phyloP scores from a whole-genome alignment of 805 yeast genomes.

The Candida krabiensis region DNA sequence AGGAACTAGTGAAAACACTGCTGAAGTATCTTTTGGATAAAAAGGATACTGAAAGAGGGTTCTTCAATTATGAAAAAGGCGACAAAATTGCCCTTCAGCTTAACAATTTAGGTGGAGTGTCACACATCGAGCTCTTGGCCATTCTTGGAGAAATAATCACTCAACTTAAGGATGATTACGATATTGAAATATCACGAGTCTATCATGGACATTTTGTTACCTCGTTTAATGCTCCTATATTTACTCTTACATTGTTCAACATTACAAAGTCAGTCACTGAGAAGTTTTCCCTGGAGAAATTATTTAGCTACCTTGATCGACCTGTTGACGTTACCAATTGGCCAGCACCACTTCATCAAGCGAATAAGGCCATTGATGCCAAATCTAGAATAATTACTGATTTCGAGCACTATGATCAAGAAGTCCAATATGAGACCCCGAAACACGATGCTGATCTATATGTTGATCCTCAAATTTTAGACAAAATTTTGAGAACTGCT shows the following conservation, averaged over 20 bases:
- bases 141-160: slow-evolving; percentile 26
- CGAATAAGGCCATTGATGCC: slow-evolving; percentile 18
- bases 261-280: slow-evolving; percentile 30
- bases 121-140: slow-evolving; percentile 35
- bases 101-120: slow-evolving; percentile 39
- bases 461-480: slow-evolving; percentile 18
- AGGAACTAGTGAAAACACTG: slow-evolving; percentile 30
- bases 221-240: slow-evolving; percentile 38
- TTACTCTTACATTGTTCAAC: slow-evolving; percentile 37
- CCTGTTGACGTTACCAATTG: slow-evolving; percentile 33
- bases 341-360: slow-evolving; percentile 27
- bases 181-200: slow-evolving; percentile 32
- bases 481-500: slow-evolving; percentile 26
- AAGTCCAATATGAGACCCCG: slow-evolving; percentile 13
- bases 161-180: slow-evolving; percentile 27
- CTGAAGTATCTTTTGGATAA: slow-evolving; percentile 31
- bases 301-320: slow-evolving; percentile 33
- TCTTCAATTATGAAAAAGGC: slow-evolving; percentile 28
- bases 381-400: slow-evolving; percentile 27
- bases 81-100: slow-evolving; percentile 34
- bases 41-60: slow-evolving; percentile 32
- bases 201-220: slow-evolving; percentile 36
- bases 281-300: slow-evolving; percentile 20
- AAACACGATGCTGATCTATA: slow-evolving; percentile 17
- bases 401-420: slow-evolving; percentile 31